Base-by-base conservation (phyloP, 129 eudicot genomes). In the Oenanthe sinensis region DNA sequence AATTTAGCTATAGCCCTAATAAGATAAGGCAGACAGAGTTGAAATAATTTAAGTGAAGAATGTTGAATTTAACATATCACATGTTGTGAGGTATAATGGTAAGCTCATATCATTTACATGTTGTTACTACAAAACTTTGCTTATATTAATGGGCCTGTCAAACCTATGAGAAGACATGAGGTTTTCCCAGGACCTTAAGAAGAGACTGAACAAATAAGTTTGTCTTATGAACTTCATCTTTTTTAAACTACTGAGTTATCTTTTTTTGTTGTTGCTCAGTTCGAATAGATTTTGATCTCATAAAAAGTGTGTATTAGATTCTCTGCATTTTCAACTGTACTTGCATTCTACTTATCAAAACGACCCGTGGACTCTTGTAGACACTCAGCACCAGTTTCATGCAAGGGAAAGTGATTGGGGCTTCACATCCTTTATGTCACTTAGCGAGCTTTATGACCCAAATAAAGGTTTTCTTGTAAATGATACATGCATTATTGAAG, bases 351-450 rank as follows among this genome's bases (percentile, higher is more conserved):
- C 77, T 74, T 45, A n/a, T n/a, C 24, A 19, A 6, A 46, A 11
- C 9, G 5, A 43, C 45, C 8, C 46, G 46, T 83, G 69, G 77
- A 50, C 30, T 77, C 77, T 37, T 71, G 85, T 89, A 93, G 98
- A 93, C 82, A 91, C 98, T 36, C 98, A 93, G 19, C 98, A 93
- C 84, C 98, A 93, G 80, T 93, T 93, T 79, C 92, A 88, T 85
- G 89, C 85, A 83, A 89, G 96, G 84, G 98, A 93, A 86, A 93
- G 93, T 47, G 98, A 93, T 77, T 93, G 98, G 98, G 98, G 98
- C 19, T 93, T 93, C 85, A 93, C 98, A 40, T 89, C 98, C 36
- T 93, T 93, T 82, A 91, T 93, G 97, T 89, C 97, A 77, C 93
- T 93, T 72, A 69, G 88, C 74, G 98, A 93, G 54, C 84, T 93